Evolutionary conservation across 345 rosid species (phyloP).

Genomic region (Ailanthus altissimus): DNA sequence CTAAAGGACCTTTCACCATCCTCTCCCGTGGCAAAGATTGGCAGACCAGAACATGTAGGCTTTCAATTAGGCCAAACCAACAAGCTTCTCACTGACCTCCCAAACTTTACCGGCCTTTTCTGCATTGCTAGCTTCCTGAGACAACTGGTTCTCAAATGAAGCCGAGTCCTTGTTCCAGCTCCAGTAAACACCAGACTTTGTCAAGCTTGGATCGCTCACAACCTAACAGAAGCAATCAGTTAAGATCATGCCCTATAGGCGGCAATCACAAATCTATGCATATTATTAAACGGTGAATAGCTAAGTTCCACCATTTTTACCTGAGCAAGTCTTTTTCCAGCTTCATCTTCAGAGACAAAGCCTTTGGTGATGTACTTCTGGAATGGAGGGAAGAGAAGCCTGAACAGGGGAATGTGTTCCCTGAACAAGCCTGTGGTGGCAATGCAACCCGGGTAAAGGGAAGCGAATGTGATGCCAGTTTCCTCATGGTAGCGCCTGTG

Average conservation of each 20-base stretch:
- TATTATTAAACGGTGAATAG: background rate
- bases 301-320: conserved; percentile 26
- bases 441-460: conserved; percentile 97
- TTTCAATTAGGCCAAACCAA: conserved; percentile 65
- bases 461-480: conserved; percentile 79
- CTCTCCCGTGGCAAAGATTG: conserved; percentile 29
- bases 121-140: conserved; percentile 83
- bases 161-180: conserved; percentile 97
- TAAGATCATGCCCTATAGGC: background rate
- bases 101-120: conserved; percentile 91
- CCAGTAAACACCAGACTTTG: conserved; percentile 95
- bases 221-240: conserved; percentile 47
- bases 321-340: conserved; percentile 97
- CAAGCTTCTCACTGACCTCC: conserved; percentile 97
- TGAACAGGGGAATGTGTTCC: conserved; percentile 90
- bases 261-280: background rate
- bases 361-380: conserved; percentile 98
- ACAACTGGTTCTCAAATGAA: conserved; percentile 90
- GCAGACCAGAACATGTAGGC: background rate
- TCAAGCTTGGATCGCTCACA: conserved; percentile 80
- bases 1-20: conserved; percentile 14
- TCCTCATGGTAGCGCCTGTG: conserved; percentile 93
- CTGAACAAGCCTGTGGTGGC: conserved; percentile 97
- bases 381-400: conserved; percentile 93
- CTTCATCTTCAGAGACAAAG: conserved; percentile 83